These are phyloP conservation scores for Cylindrotheca closterium DNA, from an alignment of 108 stramenopile genomes.

Conservation along the genomic window DNA sequence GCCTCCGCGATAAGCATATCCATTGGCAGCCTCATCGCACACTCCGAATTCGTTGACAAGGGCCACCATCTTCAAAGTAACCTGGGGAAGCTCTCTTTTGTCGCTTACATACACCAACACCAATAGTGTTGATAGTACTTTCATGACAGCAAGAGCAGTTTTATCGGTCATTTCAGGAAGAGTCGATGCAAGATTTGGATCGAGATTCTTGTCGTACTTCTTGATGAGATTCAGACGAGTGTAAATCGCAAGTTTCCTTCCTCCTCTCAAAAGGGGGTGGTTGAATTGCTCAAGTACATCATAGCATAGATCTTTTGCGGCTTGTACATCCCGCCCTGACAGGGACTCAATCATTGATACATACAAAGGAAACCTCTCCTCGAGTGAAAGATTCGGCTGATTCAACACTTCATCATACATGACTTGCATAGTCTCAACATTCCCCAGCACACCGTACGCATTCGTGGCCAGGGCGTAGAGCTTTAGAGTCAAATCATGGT, in stretches of 20 bases:
- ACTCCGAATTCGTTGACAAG: no score
- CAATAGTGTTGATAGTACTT: conserved; percentile 10
- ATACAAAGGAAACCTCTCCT: conserved; percentile 23
- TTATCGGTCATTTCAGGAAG: conserved; percentile 21
- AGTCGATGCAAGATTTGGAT: no score
- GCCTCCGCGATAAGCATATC: no score
- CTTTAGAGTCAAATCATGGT: conserved; percentile 13
- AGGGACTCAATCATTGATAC: background rate
- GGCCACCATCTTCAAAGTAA: no score
- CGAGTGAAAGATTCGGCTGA: background rate
- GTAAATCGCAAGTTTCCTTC: no score
- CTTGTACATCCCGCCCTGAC: no score
- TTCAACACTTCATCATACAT: conserved; percentile 5
- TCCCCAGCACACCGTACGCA: conserved; percentile 20
- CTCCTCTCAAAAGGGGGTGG: no score
- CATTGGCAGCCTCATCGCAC: no score
- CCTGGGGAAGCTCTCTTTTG: no score
- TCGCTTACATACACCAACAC: background rate
- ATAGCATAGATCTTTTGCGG: conserved; percentile 2
- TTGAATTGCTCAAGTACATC: conserved; percentile 9
- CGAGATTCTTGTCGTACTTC: no score
- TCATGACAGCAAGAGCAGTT: conserved; percentile 4
- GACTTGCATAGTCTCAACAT: conserved; percentile 15
- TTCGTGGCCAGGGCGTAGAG: conserved; percentile 20
- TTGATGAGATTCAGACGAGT: no score